Evolutionary conservation across 192 early-diverging fungal species (phyloP).

Genomic region (Coemansia sp.): DNA sequence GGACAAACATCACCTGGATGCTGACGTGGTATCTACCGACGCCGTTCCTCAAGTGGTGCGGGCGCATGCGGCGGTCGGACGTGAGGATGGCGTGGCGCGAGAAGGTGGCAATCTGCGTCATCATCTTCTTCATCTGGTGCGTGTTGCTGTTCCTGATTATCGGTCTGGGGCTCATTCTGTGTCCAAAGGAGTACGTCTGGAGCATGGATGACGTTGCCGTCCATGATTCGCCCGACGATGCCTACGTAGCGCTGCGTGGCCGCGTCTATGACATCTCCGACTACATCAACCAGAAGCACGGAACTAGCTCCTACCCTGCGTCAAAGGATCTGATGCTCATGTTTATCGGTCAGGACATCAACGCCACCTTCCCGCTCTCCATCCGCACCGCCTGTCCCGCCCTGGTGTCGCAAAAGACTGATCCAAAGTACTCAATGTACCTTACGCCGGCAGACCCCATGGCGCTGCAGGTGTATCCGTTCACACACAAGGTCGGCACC

Average conservation of each 20-base stretch:
- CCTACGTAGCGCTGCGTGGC: constrained; percentile 69
- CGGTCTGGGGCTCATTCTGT: constrained; percentile 70
- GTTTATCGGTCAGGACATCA: constrained; percentile 55
- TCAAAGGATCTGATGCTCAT: constrained; percentile 47
- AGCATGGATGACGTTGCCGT: constrained; percentile 63
- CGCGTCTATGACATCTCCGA: constrained; percentile 73
- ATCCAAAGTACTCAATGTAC: constrained; percentile 38
- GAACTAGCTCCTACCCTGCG: constrained; percentile 33
- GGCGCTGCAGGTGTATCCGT: constrained; percentile 29
- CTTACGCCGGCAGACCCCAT: constrained; percentile 35
- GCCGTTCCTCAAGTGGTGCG: constrained; percentile 45
- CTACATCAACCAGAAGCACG: constrained; percentile 56
- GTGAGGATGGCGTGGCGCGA: constrained; percentile 97
- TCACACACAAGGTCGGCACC: constrained; percentile 37
- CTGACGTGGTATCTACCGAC: constrained; percentile 51
- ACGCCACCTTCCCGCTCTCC: constrained; percentile 63
- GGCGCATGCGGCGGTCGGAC: constrained; percentile 83
- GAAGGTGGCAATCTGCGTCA: constrained; percentile 81
- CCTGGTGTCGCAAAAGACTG: constrained; percentile 31
- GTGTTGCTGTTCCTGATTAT: constrained; percentile 88
- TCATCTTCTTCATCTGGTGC: constrained; percentile 81
- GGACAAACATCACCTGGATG: constrained; percentile 38
- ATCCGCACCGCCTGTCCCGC: constrained; percentile 60
- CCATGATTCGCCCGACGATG: constrained; percentile 55
- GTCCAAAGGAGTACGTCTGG: constrained; percentile 71